Evolutionary conservation across 768 basidiomycete genomes (phyloP), one percentile per base, ranked within the genome.

Genomic region (Tulasnella sp.): DNA sequence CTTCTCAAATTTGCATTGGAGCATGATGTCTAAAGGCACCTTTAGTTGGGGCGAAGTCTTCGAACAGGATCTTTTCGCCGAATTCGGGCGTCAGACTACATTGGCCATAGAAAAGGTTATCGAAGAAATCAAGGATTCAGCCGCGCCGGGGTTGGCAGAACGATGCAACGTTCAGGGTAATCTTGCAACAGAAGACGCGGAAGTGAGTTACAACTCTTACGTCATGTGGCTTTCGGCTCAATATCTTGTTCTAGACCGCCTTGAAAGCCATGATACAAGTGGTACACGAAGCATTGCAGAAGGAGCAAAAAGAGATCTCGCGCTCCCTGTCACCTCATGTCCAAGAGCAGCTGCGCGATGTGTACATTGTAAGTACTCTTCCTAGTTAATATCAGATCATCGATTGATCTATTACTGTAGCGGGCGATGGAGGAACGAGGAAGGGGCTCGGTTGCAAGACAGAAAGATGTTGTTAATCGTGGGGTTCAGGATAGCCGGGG

Each of bases 281-380:
- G 36, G 88, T 90, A 3, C 82, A 83, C 39, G 86, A 87, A 70
- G 86, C 87, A 4, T 83, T 90, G 82, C 84, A 83, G 78, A 83
- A 79, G 19, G 84, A 89, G 77, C 89, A 90, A 81, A 90, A 90
- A 81, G 88, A 89, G 72, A 83, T 88, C 7, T 89, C 89, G 0
- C 84, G 89, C 25, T 87, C 84, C 78, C 83, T 90, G 77, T 85
- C 88, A 14, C 89, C 89, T 19, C 87, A 89, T 79, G 85, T 90
- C 15, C 87, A 88, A 78, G 80, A 80, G 12, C 85, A 87, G 78
- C 83, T 90, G 14, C 34, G 83, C 12, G 85, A 86, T 8, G 88
- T 87, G 0, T 91, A 91, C 79, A 58, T 37, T 15, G 36, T 45
- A 73, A 71, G 42, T 14, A 11, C 9, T 5, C 5, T 45, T 31